Evolutionary conservation across 2,329 filamentous ascomycete genomes (phyloP), one percentile per base, ranked within the genome.

Genomic region (Thelonectria olida): DNA sequence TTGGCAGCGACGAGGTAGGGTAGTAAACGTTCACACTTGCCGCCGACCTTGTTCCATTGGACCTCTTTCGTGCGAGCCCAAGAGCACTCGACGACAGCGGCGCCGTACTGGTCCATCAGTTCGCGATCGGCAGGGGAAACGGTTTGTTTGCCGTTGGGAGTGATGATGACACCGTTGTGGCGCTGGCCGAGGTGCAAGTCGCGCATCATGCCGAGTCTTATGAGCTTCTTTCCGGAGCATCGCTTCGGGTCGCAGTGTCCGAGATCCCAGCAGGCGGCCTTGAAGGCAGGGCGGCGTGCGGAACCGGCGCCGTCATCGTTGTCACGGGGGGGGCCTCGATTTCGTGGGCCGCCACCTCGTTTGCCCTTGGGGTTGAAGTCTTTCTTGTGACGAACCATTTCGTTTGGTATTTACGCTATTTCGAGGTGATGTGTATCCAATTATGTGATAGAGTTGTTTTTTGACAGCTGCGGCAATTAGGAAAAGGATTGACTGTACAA

Each of bases 1-100:
- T 99, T 99, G 48, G 96, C 96, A 6, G 96, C 96, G 50, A 99
- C 94, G 7, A 99, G 88, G 76, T 99, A 99, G 0, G 96, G 96
- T 58, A 99, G 81, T 65, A 97, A 78, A 54, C 96, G 84, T 81
- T 97, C 93, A 77, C 94, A 97, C 77, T 94, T 96, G 22, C 96
- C 96, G 25, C 96, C 96, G 61, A 99, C 97, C 68, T 91, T 91
- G 60, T 83, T 85, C 88, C 95, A 99, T 53, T 95, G 94, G 5
- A 99, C 89, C 78, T 99, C 96, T 48, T 91, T 85, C 7, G 96
- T 92, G 61, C 96, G 85, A 4, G 96, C 96, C 96, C 96, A 99
- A 22, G 92, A 97, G 74, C 94, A 97, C 80, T 99, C 96, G 17
- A 99, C 96, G 3, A 99, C 96, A 3, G 96, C 96, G 19, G 94